Percentiles rank a stretch among this genome's conserved stretches.
Conservation (phyloP, 1,139 yeast species). For the Debaryomycetaceae sp. region DNA sequence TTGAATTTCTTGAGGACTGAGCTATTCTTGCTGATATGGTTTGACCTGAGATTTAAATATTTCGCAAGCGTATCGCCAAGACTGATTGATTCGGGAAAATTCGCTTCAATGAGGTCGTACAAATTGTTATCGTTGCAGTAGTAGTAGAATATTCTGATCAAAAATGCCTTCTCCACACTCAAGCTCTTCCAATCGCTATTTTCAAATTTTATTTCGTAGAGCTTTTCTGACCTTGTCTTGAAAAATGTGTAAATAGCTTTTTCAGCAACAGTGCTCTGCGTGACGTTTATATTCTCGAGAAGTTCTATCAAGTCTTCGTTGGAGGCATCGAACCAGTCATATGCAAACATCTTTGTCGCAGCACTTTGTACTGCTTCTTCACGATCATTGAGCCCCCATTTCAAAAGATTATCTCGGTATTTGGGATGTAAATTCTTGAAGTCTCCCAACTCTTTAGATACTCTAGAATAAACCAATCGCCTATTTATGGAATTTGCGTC, state of each 20-base stretch:
- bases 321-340: constrained; percentile 67
- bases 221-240: constrained; percentile 57
- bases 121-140: constrained; percentile 56
- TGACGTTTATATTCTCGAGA: constrained; percentile 66
- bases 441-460: constrained; percentile 66
- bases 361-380: constrained; percentile 71
- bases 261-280: constrained; percentile 62
- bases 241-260: constrained; percentile 64
- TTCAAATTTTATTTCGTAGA: constrained; percentile 55
- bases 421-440: constrained; percentile 54
- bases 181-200: constrained; percentile 63
- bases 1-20: constrained; percentile 18
- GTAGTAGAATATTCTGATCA: constrained; percentile 64
- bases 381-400: constrained; percentile 87
- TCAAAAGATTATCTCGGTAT: constrained; percentile 64
- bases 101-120: constrained; percentile 60
- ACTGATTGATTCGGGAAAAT: constrained; percentile 77
- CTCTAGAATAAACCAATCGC: constrained; percentile 65
- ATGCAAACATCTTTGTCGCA: constrained; percentile 66
- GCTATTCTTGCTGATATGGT: constrained; percentile 30
- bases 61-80: constrained; percentile 57
- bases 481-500: constrained; percentile 74
- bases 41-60: constrained; percentile 48
- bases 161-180: constrained; percentile 71
- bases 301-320: constrained; percentile 71